Evolutionary conservation across 208 protist genomes (phyloP).

Genomic region (Vickermania spadyakhi): DNA sequence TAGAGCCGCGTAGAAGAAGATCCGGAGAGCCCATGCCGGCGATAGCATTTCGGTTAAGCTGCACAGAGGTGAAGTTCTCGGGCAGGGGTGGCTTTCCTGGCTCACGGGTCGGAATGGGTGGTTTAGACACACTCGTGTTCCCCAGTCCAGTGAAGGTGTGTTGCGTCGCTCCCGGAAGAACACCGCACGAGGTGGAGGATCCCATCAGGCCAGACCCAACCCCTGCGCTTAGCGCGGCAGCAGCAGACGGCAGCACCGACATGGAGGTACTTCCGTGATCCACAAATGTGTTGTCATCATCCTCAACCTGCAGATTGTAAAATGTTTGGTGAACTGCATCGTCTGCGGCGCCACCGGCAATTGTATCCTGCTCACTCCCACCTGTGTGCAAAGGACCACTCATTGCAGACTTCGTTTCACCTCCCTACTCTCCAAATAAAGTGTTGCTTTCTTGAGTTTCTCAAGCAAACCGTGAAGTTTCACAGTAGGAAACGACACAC

Average conservation of each 20-base stretch:
- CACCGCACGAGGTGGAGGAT: too few relatives aligned
- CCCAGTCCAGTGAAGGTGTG: background rate
- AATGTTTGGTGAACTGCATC: conserved; percentile 21
- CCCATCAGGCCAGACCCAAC: too few relatives aligned
- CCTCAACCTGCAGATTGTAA: conserved; percentile 29
- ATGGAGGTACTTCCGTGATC: conserved; percentile 60
- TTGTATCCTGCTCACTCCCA: too few relatives aligned
- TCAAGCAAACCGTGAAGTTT: too few relatives aligned
- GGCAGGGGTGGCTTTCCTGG: background rate
- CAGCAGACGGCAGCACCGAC: background rate
- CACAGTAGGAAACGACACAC: too few relatives aligned
- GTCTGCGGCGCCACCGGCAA: background rate
- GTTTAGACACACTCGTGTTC: background rate
- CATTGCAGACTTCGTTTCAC: too few relatives aligned
- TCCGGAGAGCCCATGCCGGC: background rate
- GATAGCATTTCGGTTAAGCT: background rate
- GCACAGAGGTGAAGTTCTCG: background rate
- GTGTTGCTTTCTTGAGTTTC: too few relatives aligned
- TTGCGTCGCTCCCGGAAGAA: background rate
- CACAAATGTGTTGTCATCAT: conserved; percentile 84
- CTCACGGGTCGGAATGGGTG: background rate
- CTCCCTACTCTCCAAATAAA: too few relatives aligned
- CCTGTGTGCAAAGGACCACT: too few relatives aligned
- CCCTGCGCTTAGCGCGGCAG: background rate
- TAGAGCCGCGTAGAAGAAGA: background rate